Conservation (phyloP, 495 filamentous ascomycete species). For the Wilcoxina mikolae region DNA sequence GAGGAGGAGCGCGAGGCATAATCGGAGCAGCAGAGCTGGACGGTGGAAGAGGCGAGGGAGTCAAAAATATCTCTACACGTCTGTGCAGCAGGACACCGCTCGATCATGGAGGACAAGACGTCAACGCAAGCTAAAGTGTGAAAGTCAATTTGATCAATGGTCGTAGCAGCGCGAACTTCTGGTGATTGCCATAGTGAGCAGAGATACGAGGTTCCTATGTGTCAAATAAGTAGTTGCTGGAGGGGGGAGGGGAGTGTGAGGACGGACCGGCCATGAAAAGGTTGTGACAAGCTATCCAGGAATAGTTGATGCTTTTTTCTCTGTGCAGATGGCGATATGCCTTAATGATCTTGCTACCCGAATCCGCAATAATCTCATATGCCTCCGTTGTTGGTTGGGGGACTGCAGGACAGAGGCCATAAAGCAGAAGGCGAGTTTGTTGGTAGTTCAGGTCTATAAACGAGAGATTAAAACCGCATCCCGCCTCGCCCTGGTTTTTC, state of each 20-base stretch:
- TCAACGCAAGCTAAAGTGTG: slow-evolving; percentile 36
- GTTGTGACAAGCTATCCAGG: slow-evolving; percentile 41
- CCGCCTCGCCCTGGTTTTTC: slow-evolving; percentile 25
- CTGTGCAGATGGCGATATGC: slow-evolving; percentile 39
- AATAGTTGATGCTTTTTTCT: slow-evolving; percentile 40
- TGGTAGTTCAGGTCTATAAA: slow-evolving; percentile 41
- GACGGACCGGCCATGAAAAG: slow-evolving; percentile 37
- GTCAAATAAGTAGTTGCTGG: not conserved
- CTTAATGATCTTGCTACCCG: slow-evolving; percentile 37
- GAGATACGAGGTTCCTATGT: slow-evolving; percentile 33
- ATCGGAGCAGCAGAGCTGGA: slow-evolving; percentile 20
- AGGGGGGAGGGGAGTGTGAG: not conserved
- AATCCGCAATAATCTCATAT: slow-evolving; percentile 38
- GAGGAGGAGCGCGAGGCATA: slow-evolving; percentile 27
- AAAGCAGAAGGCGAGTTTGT: slow-evolving; percentile 38
- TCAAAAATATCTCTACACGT: slow-evolving; percentile 34
- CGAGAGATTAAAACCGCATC: slow-evolving; percentile 33
- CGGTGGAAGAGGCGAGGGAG: slow-evolving; percentile 17
- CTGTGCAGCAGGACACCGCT: slow-evolving; percentile 37
- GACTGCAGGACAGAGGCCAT: slow-evolving; percentile 37
- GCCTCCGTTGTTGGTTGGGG: slow-evolving; percentile 34
- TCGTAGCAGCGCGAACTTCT: slow-evolving; percentile 33
- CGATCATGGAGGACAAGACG: slow-evolving; percentile 37
- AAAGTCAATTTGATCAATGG: slow-evolving; percentile 36
- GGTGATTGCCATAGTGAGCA: slow-evolving; percentile 34